Base-by-base conservation (phyloP, 2,329 filamentous ascomycete species). In the Seiridium unicorne region DNA sequence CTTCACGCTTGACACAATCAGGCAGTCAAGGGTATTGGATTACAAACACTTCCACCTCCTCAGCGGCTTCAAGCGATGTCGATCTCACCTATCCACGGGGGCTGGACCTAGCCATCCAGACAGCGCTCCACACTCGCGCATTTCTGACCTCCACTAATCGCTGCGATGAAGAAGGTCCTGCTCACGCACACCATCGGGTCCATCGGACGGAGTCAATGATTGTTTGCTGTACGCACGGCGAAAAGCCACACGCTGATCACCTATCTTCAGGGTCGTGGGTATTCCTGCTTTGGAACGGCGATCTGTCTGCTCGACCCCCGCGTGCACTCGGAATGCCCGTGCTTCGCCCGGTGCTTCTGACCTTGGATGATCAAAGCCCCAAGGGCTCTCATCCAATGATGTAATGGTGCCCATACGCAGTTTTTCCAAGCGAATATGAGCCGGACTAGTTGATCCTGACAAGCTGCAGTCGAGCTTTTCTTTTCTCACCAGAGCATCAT, bases 321-420 rank as follows among this genome's bases (percentile, higher is more conserved):
- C 38, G 38, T 13, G 18, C 18, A 26, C 18, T 26, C 18, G 18
- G 18, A 26, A 26, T 26, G 18, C 18, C 38, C 38, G 38, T 13
- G 38, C 38, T 42, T 42, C 18, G 2, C 18, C 18, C 18, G 18
- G 18, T 26, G 18, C 18, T 26, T 26, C 18, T 26, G 18, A 26
- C 18, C 18, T 26, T 26, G 18, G 34, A 35, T 53, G 32, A 53
- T 53, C 49, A 35, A 53, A 35, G 49, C 49, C 7, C 49, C 35
- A n/a, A 34, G 32, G 49, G 49, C 18, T 36, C 38, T 44, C 51
- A 26, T 55, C 51, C 51, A 26, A 55, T 55, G 51, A 55, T 55
- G 51, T 38, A 55, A 55, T 55, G 51, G 38, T 55, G 51, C 51
- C 51, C 51, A 44, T 26, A 26, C 18, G 18, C 18, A 26, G 18